phyloP scores from a whole-genome alignment of 2,329 filamentous ascomycete species.

The Niveomyces coronatus region DNA sequence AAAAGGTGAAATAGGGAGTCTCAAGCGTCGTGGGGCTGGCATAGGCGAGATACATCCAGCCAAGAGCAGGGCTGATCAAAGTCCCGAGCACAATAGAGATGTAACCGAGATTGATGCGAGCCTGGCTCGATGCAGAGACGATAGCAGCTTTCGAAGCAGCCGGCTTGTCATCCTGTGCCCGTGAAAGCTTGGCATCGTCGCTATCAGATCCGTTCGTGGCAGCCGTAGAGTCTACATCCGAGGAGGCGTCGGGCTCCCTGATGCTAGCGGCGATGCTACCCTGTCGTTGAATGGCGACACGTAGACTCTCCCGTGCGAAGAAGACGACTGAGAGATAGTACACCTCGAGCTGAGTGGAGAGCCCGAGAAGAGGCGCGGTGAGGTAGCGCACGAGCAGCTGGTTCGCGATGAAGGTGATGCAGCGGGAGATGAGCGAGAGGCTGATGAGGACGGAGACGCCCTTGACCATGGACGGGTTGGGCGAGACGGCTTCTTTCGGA shows the following conservation, averaged over 20 bases:
- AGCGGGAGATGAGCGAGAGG: conserved; percentile 78
- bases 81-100: conserved; percentile 62
- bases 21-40: conserved; percentile 35
- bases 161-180: conserved; percentile 10
- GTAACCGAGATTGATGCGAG: conserved; percentile 82
- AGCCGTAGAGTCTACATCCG: background rate
- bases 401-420: conserved; percentile 83
- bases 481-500: too few species aligned
- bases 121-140: conserved; percentile 44
- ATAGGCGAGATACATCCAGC: conserved; percentile 54
- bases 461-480: conserved; percentile 37
- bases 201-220: background rate
- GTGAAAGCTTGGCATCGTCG: conserved; percentile 6
- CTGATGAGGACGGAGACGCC: conserved; percentile 80
- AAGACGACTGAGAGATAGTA: conserved; percentile 91
- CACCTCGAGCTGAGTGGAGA: conserved; percentile 83
- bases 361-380: conserved; percentile 72
- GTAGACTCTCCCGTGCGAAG: conserved; percentile 83
- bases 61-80: conserved; percentile 52
- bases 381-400: conserved; percentile 82
- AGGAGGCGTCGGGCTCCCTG: background rate
- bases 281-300: conserved; percentile 83
- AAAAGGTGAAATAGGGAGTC: conserved; percentile 52
- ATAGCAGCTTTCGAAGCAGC: background rate
- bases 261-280: conserved; percentile 12